Conservation (phyloP, 2,329 filamentous ascomycete genomes). For the Exserohilum turcica region DNA sequence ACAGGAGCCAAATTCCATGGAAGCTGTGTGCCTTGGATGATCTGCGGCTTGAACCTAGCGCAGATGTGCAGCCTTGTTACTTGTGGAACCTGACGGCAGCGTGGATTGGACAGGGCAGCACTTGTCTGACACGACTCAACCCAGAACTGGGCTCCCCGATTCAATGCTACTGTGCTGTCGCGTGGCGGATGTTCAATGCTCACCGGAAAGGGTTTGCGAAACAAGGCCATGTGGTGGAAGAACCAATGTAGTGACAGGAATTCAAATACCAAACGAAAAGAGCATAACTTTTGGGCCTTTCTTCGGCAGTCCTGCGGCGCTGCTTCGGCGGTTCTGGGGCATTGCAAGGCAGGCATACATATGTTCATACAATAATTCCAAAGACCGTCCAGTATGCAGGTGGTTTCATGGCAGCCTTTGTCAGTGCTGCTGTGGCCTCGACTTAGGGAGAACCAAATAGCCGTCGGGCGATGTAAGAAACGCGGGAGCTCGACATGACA, state of each 20-base stretch:
- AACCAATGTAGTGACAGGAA: neutral
- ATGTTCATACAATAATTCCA: neutral
- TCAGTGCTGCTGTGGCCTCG: neutral
- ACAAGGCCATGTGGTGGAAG: neutral
- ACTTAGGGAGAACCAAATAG: neutral
- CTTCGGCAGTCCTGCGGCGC: slow-evolving; percentile 1
- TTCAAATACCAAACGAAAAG: neutral
- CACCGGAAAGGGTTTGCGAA: neutral
- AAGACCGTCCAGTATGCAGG: neutral
- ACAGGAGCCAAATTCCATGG: slow-evolving; percentile 7
- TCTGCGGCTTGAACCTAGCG: slow-evolving; percentile 5
- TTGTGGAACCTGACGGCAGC: slow-evolving; percentile 3
- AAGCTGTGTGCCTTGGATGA: slow-evolving; percentile 6
- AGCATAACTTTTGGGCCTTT: neutral
- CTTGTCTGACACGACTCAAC: slow-evolving; percentile 2
- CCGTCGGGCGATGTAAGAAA: neutral
- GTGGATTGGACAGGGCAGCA: slow-evolving; percentile 6
- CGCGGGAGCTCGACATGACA: neutral
- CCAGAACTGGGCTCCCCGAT: neutral
- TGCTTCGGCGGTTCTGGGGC: slow-evolving; percentile 7
- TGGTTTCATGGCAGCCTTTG: neutral
- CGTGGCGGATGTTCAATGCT: neutral
- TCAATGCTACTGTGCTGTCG: neutral
- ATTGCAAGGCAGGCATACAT: neutral
- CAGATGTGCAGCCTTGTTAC: slow-evolving; percentile 5